Base-by-base conservation (phyloP, 225 moss, liverwort and hornwort genomes). In the Bryoerythrophyllum caledonicum region DNA sequence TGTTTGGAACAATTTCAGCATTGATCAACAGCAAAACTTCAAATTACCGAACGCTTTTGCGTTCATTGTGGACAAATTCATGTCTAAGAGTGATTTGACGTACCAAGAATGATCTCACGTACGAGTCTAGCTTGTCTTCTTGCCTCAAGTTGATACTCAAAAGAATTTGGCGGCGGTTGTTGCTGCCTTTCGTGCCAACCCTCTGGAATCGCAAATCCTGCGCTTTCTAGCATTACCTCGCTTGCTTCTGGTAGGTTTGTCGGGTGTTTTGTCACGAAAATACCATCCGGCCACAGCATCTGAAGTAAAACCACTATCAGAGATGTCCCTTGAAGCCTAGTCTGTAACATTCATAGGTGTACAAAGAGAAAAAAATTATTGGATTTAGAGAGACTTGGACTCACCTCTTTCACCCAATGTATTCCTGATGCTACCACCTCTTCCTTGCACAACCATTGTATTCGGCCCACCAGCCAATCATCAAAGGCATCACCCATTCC, bases 401-500 rank as follows among this genome's bases (percentile, higher is more conserved):
- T 78, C 67, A 81, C 88, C 60, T 70, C 63, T 70, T 80, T 91
- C 65, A 99, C 85, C 95, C 93, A 95, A 65, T 73, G 81, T 49
- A 99, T 88, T 67, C 93, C 99, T 78, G 89, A 81, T 24, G 99
- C 99, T 26, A 99, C 84, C 53, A 89, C 87, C 71, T 99, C 95
- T 74, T 99, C 99, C 80, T 52, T 89, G 49, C 95, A 89, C 56
- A 99, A 88, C 90, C 91, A 88, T 78, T 93, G 91, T 71, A 99
- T 99, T 79, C 87, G 91, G 61, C 86, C 90, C 34, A 95, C 68
- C 27, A 99, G 85, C 85, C 93, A 99, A 26, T 90, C 99, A 56
- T 99, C 99, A 40, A 99, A 89, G 17, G 99, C 94, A 85, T 85
- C 95, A 60, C 93, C 95, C 91, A 99, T 89, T 75, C 89, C 91